Evolutionary conservation across 805 yeast species (phyloP).

Genomic region (Candida insectorum): DNA sequence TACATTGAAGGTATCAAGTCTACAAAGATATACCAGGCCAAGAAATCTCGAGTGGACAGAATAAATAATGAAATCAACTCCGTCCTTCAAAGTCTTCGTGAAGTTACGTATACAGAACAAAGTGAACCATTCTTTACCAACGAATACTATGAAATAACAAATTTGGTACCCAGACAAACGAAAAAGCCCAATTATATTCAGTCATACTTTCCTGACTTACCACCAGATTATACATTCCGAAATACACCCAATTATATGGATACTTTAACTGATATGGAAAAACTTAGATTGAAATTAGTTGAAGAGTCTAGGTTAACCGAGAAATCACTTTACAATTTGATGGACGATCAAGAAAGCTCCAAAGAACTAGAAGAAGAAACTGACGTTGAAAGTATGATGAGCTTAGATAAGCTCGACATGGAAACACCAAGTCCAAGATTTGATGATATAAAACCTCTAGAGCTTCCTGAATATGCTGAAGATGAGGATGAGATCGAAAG

Average conservation of each 20-base stretch:
- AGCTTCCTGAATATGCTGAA: constrained; percentile 11
- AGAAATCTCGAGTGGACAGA: constrained; percentile 7
- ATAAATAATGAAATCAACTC: constrained; percentile 10
- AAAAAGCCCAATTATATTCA: constrained; percentile 53
- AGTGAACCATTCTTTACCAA: constrained; percentile 53
- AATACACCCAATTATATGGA: constrained; percentile 68
- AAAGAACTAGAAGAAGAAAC: constrained; percentile 2
- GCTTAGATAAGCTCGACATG: constrained; percentile 4
- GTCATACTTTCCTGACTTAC: constrained; percentile 78
- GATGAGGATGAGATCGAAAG: constrained; percentile 7
- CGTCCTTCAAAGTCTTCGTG: constrained; percentile 15
- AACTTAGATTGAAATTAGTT: constrained; percentile 67
- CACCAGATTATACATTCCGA: constrained; percentile 91
- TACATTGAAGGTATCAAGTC: constrained; percentile 29
- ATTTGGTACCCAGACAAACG: constrained; percentile 52
- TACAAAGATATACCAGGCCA: constrained; percentile 14
- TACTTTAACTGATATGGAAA: constrained; percentile 64
- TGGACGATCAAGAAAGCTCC: constrained; percentile 24
- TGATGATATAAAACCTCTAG: constrained; percentile 11
- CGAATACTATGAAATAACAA: constrained; percentile 48
- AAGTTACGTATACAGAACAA: constrained; percentile 27
- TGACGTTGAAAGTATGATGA: constrained; percentile 9
- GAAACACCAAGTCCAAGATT: constrained; percentile 10
- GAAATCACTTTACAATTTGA: constrained; percentile 62
- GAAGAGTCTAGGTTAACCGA: constrained; percentile 82